Evolutionary conservation across 768 basidiomycete species (phyloP).

Genomic region (Melanogaster broomeanus): DNA sequence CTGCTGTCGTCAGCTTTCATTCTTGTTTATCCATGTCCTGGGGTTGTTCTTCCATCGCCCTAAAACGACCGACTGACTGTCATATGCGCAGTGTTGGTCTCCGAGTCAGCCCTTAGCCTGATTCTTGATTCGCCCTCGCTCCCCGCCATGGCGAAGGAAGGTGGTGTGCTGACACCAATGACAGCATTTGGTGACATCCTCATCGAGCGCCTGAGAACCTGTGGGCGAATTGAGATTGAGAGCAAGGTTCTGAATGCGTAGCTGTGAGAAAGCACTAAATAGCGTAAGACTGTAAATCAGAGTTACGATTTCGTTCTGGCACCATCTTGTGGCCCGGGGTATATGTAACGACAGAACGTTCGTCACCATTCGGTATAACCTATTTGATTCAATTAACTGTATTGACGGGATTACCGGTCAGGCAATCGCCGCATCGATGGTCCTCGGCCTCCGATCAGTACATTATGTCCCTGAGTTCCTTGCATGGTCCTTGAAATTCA

Average conservation of each 20-base stretch:
- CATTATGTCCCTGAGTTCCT: no score
- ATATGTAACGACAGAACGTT: no score
- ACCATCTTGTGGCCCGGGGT: no score
- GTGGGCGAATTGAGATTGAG: conserved; percentile 57
- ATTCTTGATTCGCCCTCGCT: not conserved
- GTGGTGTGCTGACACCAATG: conserved; percentile 84
- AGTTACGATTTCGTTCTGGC: no score
- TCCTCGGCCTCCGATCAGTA: no score
- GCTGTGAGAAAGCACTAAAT: no score
- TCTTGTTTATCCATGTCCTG: not conserved
- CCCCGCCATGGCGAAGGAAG: conserved; percentile 24
- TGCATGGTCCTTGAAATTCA: no score
- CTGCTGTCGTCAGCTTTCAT: not conserved
- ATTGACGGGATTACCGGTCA: no score
- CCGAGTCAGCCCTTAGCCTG: not conserved
- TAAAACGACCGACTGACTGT: not conserved
- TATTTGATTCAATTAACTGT: no score
- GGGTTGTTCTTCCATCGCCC: not conserved
- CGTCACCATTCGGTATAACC: no score
- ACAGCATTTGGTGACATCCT: conserved; percentile 80
- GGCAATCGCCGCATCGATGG: no score
- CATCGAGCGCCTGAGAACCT: conserved; percentile 62
- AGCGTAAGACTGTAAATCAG: no score
- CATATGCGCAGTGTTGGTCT: not conserved
- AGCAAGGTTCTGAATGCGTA: conserved; percentile 38